Base-by-base conservation (phyloP, 257 asterid species). In the Jacaranda mimosifolia region DNA sequence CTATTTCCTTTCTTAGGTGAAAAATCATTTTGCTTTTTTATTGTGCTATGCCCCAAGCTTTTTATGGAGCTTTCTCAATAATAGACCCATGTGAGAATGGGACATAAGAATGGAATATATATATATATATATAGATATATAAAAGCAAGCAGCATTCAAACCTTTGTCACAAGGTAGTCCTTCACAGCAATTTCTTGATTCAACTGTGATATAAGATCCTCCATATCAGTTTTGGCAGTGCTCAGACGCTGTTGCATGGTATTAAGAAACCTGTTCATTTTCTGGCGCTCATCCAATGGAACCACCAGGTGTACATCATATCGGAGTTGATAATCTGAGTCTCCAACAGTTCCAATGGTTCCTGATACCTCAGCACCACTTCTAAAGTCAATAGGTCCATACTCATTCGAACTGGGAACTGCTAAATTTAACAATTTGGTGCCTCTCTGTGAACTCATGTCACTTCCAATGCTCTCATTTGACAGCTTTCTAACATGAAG, bases 211-310 rank as follows among this genome's bases (percentile, higher is more conserved):
- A 93, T 87, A 70, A 96, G 97, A 93, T 96, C 98, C 90, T 96
- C 99, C 98, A 93, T 96, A 79, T 96, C 99, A 66, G 97, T 90
- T 85, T 86, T 96, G 64, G 99, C 90, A 32, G 96, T 88, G 43
- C 78, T 81, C 85, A 96, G 84, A 78, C 96, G 85, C 82, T 91
- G 88, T 79, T 93, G 97, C 96, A 90, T 75, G 55, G 91, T 88
- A 32, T 76, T 74, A 53, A 96, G 95, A 60, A 88, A 81, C 76
- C 91, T 84, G 75, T 86, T 91, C 94, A 93, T 71, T 82, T 88
- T 96, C 77, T 89, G 97, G 75, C 97, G 93, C 78, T 96, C 96
- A 84, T 93, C 92, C 81, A 77, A 80, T 6, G 98, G 98, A 77
- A 96, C 79, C 83, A 89, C 74, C 75, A 93, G 68, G 52, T 88